Percentiles rank a stretch among this genome's conserved stretches.
Conservation (phyloP, 2,329 filamentous ascomycete species). For the Blumeria graminis region DNA sequence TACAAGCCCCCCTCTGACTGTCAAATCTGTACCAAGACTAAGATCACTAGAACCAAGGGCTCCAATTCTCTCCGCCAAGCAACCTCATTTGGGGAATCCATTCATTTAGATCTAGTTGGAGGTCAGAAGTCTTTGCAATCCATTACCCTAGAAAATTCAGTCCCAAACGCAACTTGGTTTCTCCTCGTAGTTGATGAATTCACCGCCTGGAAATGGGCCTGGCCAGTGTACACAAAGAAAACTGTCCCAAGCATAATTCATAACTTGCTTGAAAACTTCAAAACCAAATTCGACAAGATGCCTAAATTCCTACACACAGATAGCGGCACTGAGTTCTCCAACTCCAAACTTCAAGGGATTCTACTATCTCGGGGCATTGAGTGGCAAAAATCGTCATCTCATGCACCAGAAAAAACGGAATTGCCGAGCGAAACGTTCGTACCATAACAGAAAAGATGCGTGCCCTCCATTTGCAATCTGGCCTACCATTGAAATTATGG, state of each 20-base stretch:
- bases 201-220: neutral
- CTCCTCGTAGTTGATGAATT: neutral
- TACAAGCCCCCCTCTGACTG: neutral
- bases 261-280: neutral
- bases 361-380: neutral
- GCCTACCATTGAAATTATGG: neutral
- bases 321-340: neutral
- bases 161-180: neutral
- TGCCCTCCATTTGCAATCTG: neutral
- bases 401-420: neutral
- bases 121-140: neutral
- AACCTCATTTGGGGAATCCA: neutral
- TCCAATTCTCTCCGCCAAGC: neutral
- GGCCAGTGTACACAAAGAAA: neutral
- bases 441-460: neutral
- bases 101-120: neutral
- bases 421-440: neutral
- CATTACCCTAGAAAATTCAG: neutral
- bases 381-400: neutral
- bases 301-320: neutral
- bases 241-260: neutral
- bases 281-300: neutral
- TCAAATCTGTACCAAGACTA: neutral
- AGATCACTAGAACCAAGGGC: neutral
- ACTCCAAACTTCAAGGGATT: neutral